Base-by-base conservation (phyloP, 345 rosid species). In the Eucalyptus grandis region DNA sequence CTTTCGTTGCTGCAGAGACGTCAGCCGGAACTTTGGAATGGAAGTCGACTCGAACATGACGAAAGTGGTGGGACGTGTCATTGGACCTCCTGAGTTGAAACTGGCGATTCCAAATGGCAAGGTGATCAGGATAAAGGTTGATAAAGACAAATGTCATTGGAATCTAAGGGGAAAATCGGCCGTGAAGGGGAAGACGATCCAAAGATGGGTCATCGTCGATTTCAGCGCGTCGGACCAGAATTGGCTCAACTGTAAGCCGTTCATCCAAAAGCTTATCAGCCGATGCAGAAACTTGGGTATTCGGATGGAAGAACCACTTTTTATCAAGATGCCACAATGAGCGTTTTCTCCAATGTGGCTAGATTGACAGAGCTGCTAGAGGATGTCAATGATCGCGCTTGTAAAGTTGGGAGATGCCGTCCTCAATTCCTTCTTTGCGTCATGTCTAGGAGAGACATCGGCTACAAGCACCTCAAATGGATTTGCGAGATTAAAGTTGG, bases 391-490 rank as follows among this genome's bases (percentile, higher is more conserved):
- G 90, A 92, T 4, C 91, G 22, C 72, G 96, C 93, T 62, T 24
- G 9, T 40, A 50, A 91, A 56, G 49, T 22, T 34, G 82, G 86
- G 47, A 87, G 89, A 58, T 94, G 93, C 27, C 94, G 88, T 62
- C 88, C 95, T 50, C 96, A 95, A 49, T 92, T 97, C 88, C 86
- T 97, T 77, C 91, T 96, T 8, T 97, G 99, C 89, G 97, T 96
- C 88, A 96, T 96, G 99, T 91, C 98, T 3, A 22, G 47, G 82
- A 95, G 54, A 89, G 89, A 92, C 88, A 65, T 90, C 13, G 99
- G 99, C 22, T 97, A 96, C 93, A 96, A 96, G 89, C 88, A 90
- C 94, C 94, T 97, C 69, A 97, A 96, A 88, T 97, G 99, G 97
- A 92, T 96, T 87, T 94, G 96, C 2, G 99, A 97, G 92, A 97